Evolutionary conservation across 176 grass and related monocot genomes (phyloP).

Genomic region (Musa schizocarpa): DNA sequence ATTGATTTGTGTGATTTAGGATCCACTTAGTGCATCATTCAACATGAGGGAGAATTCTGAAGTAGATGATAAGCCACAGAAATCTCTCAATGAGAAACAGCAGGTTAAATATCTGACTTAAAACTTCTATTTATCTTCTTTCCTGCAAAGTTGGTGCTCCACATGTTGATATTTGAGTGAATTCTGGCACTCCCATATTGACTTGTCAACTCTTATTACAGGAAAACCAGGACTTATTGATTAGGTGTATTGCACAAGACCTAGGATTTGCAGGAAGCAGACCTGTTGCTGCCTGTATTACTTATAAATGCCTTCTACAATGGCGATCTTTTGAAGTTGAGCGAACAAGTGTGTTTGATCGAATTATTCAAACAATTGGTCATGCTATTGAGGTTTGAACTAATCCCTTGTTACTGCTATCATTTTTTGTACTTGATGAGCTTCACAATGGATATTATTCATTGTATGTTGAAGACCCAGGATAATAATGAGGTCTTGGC

Average conservation of each 20-base stretch:
- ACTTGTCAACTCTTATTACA: conserved; percentile 19
- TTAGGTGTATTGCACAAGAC: conserved; percentile 89
- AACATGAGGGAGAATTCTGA: conserved; percentile 69
- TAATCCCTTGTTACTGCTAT: conserved; percentile 9
- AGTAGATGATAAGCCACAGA: conserved; percentile 88
- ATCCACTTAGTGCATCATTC: conserved; percentile 40
- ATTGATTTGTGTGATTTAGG: conserved; percentile 38
- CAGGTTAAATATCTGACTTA: conserved; percentile 36
- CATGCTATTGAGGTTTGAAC: conserved; percentile 94
- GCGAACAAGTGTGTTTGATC: conserved; percentile 97
- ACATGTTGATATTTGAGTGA: background rate
- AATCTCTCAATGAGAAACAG: conserved; percentile 93
- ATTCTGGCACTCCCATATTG: background rate
- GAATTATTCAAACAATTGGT: conserved; percentile 98
- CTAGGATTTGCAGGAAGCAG: conserved; percentile 76
- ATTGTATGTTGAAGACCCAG: conserved; percentile 65
- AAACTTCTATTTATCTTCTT: background rate
- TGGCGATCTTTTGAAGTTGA: conserved; percentile 99
- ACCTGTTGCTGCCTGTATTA: conserved; percentile 85
- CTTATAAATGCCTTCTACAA: conserved; percentile 99
- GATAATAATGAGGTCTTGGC: conserved; percentile 59
- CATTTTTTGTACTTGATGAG: background rate
- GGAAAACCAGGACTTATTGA: conserved; percentile 98
- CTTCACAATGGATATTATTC: conserved; percentile 15
- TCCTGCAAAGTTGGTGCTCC: background rate